Evolutionary conservation across 148 eudicot species (phyloP).

Genomic region (Mesembryanthemum crystallinum): DNA sequence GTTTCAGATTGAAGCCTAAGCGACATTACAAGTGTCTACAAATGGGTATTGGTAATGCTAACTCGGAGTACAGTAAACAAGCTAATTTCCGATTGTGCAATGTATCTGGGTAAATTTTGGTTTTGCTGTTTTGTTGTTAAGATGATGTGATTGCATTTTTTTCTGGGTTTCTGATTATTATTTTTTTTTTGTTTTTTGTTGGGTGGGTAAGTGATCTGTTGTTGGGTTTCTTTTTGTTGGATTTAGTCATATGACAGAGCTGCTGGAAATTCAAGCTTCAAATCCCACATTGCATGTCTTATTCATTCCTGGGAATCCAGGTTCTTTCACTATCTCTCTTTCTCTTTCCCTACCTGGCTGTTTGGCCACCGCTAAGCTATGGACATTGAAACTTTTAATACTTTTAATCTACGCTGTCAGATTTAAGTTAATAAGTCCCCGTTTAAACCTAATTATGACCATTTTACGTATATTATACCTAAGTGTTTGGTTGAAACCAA

Average conservation of each 20-base stretch:
- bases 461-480: no score
- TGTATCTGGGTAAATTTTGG: constrained; percentile 57
- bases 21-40: constrained; percentile 11
- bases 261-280: constrained; percentile 63
- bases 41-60: constrained; percentile 21
- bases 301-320: constrained; percentile 93
- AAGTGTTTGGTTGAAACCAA: no score
- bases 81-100: constrained; percentile 52
- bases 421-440: no score
- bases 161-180: not conserved
- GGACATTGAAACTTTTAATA: no score
- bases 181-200: not conserved
- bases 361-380: no score
- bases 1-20: constrained; percentile 21
- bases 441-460: no score
- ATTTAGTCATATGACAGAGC: constrained; percentile 61
- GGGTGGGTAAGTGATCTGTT: not conserved
- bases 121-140: not conserved
- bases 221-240: constrained; percentile 12
- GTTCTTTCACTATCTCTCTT: constrained; percentile 34
- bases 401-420: no score
- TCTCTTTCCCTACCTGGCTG: not conserved
- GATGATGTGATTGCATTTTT: no score
- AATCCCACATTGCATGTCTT: constrained; percentile 61
- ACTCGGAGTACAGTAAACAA: constrained; percentile 7